A percentile compares a stretch with the other conserved stretches of the same genome.
Conservation (phyloP, 2,329 filamentous ascomycete species). For the Arthrobotrys sphaeroides region DNA sequence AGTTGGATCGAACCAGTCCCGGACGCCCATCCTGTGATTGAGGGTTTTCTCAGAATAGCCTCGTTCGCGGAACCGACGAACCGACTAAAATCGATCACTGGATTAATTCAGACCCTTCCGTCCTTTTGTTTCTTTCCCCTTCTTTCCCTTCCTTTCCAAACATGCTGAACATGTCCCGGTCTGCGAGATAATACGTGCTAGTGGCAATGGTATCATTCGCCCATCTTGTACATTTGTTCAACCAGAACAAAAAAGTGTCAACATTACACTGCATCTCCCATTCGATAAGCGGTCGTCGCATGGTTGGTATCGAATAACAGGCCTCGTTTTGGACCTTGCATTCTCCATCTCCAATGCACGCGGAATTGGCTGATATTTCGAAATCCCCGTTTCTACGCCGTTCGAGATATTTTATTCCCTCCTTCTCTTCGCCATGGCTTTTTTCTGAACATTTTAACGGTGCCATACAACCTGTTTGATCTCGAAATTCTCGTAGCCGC, state of each 20-base stretch:
- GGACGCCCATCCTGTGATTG: slow-evolving; percentile 9
- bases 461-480: background rate
- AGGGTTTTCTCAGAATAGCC: background rate
- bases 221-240: too few relatives aligned
- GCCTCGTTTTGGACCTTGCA: slow-evolving; percentile 10
- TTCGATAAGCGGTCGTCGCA: slow-evolving; percentile 17
- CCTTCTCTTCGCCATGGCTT: background rate
- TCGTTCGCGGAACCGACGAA: background rate
- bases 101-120: too few relatives aligned
- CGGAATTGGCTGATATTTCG: background rate
- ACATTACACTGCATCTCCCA: slow-evolving; percentile 39
- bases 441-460: background rate
- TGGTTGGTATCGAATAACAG: slow-evolving; percentile 41
- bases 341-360: slow-evolving; percentile 6
- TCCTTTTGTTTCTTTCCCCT: too few relatives aligned
- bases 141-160: too few relatives aligned
- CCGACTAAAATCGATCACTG: too few relatives aligned
- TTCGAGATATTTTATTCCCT: background rate
- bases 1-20: too few relatives aligned
- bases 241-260: too few relatives aligned
- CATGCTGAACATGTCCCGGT: too few relatives aligned
- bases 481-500: slow-evolving; percentile 4
- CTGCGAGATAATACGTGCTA: too few relatives aligned
- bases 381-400: background rate
- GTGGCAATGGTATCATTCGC: slow-evolving; percentile 28